These are phyloP conservation scores for Tetrapisispora taiwanensis DNA, from an alignment of 805 yeast genomes.

Conservation along the genomic window DNA sequence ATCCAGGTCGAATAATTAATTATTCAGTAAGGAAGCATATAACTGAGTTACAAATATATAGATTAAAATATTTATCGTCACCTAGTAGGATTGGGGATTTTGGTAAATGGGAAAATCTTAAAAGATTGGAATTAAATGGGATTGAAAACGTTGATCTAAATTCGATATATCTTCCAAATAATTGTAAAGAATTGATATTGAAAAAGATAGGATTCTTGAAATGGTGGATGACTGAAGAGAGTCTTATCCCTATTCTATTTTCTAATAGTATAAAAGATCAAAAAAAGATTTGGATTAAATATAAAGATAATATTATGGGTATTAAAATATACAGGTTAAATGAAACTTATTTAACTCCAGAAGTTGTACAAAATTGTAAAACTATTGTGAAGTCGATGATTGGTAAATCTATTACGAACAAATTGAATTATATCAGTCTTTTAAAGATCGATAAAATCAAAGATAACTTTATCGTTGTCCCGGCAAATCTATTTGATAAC, in stretches of 20 bases:
- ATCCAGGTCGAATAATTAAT: conserved; percentile 21
- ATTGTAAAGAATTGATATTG: conserved; percentile 14
- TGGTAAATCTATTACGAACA: not conserved
- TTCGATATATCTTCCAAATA: conserved; percentile 15
- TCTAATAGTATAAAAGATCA: conserved; percentile 1
- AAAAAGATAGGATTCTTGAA: conserved; percentile 7
- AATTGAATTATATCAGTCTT: conserved; percentile 11
- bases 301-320: not conserved
- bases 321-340: not conserved
- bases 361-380: not conserved
- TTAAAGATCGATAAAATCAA: conserved; percentile 6
- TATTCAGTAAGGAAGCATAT: conserved; percentile 18
- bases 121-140: conserved; percentile 9
- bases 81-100: conserved; percentile 17
- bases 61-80: conserved; percentile 8
- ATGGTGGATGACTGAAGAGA: conserved; percentile 22
- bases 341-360: not conserved
- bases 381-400: not conserved
- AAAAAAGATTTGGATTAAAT: conserved; percentile 3
- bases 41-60: conserved; percentile 9
- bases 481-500: conserved; percentile 12
- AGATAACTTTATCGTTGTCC: conserved; percentile 10
- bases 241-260: not conserved
- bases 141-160: conserved; percentile 18
- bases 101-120: conserved; percentile 23